phyloP scores from a whole-genome alignment of 78 protist species.

The Chrysochromulina parva region DNA sequence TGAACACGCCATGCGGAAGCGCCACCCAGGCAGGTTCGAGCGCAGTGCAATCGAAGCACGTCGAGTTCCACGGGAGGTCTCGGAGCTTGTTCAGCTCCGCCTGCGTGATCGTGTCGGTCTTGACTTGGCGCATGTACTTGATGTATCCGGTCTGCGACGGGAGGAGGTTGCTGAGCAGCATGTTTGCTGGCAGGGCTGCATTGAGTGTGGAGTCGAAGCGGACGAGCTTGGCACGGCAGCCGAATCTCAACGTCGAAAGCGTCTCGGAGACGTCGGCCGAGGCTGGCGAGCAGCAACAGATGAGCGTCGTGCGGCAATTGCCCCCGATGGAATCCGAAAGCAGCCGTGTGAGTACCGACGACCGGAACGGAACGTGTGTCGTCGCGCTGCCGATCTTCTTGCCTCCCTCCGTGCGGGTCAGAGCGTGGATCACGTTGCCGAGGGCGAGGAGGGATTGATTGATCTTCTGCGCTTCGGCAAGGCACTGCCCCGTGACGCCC shows the following conservation, averaged over 20 bases:
- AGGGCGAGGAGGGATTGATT: conserved; percentile 50
- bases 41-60: neutral
- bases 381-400: neutral
- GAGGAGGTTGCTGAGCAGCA: no score
- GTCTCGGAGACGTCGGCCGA: conserved; percentile 69
- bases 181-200: no score
- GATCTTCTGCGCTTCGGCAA: conserved; percentile 50
- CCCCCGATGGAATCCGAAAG: conserved; percentile 59
- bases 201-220: no score
- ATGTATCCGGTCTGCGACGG: no score
- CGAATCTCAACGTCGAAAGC: conserved; percentile 75
- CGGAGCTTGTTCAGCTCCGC: no score
- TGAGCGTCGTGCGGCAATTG: conserved; percentile 55
- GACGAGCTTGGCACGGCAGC: conserved; percentile 39
- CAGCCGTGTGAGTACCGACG: neutral
- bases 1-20: conserved; percentile 1
- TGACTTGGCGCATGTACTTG: no score
- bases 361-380: conserved; percentile 35
- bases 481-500: neutral
- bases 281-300: conserved; percentile 61
- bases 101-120: no score
- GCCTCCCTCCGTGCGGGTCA: neutral
- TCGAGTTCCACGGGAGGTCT: no score
- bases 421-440: conserved; percentile 52
- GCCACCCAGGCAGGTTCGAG: neutral